A percentile compares a stretch with the other conserved stretches of the same genome.
phyloP scores from a whole-genome alignment of 108 stramenopile genomes.

The Cylindrotheca fusiformis region DNA sequence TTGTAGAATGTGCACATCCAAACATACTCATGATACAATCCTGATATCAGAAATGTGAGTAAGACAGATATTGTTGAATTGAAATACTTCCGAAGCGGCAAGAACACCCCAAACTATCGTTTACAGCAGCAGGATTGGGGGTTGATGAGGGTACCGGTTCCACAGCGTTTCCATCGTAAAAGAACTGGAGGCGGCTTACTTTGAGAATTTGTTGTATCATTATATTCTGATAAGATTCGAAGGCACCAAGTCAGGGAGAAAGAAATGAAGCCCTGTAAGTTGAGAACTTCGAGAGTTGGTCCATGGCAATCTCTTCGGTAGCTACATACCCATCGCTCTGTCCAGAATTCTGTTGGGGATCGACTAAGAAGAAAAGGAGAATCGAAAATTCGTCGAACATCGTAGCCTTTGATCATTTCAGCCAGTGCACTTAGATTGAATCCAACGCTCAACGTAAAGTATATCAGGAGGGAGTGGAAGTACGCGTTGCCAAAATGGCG shows the following conservation, averaged over 20 bases:
- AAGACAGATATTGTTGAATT: slow-evolving; percentile 28
- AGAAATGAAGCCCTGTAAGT: too few relatives aligned
- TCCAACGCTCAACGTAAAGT: slow-evolving; percentile 14
- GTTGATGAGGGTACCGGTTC: too few relatives aligned
- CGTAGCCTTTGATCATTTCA: slow-evolving; percentile 27
- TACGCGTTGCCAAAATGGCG: slow-evolving; percentile 39
- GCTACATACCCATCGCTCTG: slow-evolving; percentile 46
- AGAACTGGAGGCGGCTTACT: slow-evolving; percentile 6
- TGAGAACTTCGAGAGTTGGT: too few relatives aligned
- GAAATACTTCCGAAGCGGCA: slow-evolving; percentile 28
- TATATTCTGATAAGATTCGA: too few relatives aligned
- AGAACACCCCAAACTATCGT: slow-evolving; percentile 36
- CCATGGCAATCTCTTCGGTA: too few relatives aligned
- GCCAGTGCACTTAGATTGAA: slow-evolving; percentile 21
- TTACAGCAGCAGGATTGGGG: too few relatives aligned
- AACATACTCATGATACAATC: slow-evolving; percentile 52
- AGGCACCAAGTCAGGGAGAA: too few relatives aligned
- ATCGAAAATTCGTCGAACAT: slow-evolving; percentile 20
- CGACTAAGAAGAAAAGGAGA: slow-evolving; percentile 37
- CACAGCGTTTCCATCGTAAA: too few relatives aligned
- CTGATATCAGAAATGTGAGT: slow-evolving; percentile 45
- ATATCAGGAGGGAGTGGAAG: slow-evolving; percentile 13
- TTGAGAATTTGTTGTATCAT: slow-evolving; percentile 38
- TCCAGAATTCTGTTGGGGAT: slow-evolving; percentile 46
- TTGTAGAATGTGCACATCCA: slow-evolving; percentile 34